Percentiles rank a stretch among this genome's conserved stretches.
phyloP scores from a whole-genome alignment of 2,329 filamentous ascomycete species.

The Aspergillus pseudoterreus region DNA sequence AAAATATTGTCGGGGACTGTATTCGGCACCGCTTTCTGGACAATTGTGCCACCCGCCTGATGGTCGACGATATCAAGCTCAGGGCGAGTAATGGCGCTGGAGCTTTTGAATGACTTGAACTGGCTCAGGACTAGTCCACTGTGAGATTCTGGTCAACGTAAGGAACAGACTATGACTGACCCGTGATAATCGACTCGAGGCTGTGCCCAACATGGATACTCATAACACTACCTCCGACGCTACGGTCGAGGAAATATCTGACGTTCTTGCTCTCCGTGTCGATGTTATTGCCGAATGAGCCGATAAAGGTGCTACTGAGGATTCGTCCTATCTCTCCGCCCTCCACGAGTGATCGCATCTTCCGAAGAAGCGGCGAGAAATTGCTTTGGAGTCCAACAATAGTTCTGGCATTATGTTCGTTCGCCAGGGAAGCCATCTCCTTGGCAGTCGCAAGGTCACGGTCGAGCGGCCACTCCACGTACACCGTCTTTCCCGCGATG shows the following conservation, averaged over 20 bases:
- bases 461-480: constrained; percentile 58
- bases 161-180: not conserved
- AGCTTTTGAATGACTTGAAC: constrained; percentile 1
- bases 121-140: not conserved
- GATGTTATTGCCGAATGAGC: constrained; percentile 28
- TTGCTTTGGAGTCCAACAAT: constrained; percentile 53
- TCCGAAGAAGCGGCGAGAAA: constrained; percentile 42
- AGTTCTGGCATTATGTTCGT: constrained; percentile 32
- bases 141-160: not conserved
- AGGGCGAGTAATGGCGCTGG: constrained; percentile 2
- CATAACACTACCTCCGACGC: constrained; percentile 8
- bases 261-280: constrained; percentile 8
- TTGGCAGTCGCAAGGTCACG: constrained; percentile 39
- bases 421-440: constrained; percentile 40
- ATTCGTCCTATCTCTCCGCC: constrained; percentile 50
- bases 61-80: constrained; percentile 3
- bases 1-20: constrained; percentile 7
- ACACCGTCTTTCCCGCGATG: constrained; percentile 52
- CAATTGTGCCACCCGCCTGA: not conserved
- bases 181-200: constrained; percentile 2
- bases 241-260: constrained; percentile 11
- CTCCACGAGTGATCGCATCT: constrained; percentile 45
- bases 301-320: constrained; percentile 45
- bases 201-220: constrained; percentile 10
- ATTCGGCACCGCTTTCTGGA: constrained; percentile 1